Evolutionary conservation across 768 basidiomycete species (phyloP), one percentile per base, ranked within the genome.

Genomic region (Leccinum boreale): DNA sequence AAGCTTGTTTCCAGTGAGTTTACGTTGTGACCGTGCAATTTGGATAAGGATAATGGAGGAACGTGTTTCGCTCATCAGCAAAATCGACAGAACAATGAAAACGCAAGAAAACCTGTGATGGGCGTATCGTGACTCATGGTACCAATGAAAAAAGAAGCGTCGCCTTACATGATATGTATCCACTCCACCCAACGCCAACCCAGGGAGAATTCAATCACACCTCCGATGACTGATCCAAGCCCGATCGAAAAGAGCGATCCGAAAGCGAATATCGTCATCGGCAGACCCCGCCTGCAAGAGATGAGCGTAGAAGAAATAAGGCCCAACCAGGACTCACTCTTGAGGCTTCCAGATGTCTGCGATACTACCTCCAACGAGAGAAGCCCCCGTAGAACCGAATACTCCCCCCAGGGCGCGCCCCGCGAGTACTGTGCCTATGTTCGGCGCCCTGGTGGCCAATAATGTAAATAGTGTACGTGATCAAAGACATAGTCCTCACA

Each of bases 171-270:
- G 65, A 83, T 71, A 58, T 86, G 83, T 12, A 91, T 78, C 89
- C 89, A 92, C 64, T 89, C 83, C 19, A 93, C 88, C 89, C 90
- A 92, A 35, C 89, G 75, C 89, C 90, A 92, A 58, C 78, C 78
- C 4, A 91, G 72, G 24, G 73, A 73, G 0, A 80, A 77, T 64
- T 90, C 83, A 33, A 89, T 78, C 79, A 85, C 87, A 7, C 85
- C 86, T 29, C 83, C 82, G 5, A 79, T 72, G 0, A 86, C 70
- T 0, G 89, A 84, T 6, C 86, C 90, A 2, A 92, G 49, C 0
- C 84, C 87, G 0, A 82, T 81, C 0, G 81, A 79, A 8, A 78
- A 81, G 15, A 91, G 63, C 0, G 85, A 85, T 2, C 75, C 71
- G 10, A 85, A 65, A 0, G 87, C 76, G 66, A 90, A 94, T 1